Evolutionary conservation across 805 yeast species (phyloP).

Genomic region (Jamesozyma spencerorum): DNA sequence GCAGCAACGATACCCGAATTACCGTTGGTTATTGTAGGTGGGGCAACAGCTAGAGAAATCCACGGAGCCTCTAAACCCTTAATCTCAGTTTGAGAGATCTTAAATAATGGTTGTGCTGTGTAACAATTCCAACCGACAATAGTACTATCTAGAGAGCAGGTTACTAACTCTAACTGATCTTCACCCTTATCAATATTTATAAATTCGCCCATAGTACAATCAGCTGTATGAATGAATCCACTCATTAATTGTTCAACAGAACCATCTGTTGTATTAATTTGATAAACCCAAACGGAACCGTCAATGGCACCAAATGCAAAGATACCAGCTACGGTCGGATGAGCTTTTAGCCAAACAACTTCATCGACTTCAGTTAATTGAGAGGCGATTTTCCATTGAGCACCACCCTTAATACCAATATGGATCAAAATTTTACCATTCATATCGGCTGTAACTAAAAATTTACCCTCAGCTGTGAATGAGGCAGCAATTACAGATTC

Average conservation of each 20-base stretch:
- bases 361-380: slow-evolving; percentile 84
- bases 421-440: slow-evolving; percentile 73
- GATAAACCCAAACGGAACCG: slow-evolving; percentile 93
- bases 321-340: slow-evolving; percentile 59
- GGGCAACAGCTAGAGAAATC: slow-evolving; percentile 54
- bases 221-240: slow-evolving; percentile 72
- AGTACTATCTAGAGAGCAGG: slow-evolving; percentile 77
- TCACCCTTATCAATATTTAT: slow-evolving; percentile 46
- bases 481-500: slow-evolving; percentile 84
- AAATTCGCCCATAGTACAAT: slow-evolving; percentile 74
- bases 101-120: slow-evolving; percentile 61
- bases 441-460: slow-evolving; percentile 88
- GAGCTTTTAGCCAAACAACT: slow-evolving; percentile 71
- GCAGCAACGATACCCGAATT: slow-evolving; percentile 53
- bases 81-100: slow-evolving; percentile 54
- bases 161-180: slow-evolving; percentile 56
- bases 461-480: slow-evolving; percentile 76
- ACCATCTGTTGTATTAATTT: slow-evolving; percentile 44
- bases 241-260: slow-evolving; percentile 61
- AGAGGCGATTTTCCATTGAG: slow-evolving; percentile 65
- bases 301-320: slow-evolving; percentile 90
- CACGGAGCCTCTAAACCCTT: slow-evolving; percentile 78
- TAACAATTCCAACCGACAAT: slow-evolving; percentile 86
- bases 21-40: slow-evolving; percentile 34
- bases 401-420: slow-evolving; percentile 65